Base-by-base conservation (phyloP, 257 asterid species). In the Solanum megistacrolobum region DNA sequence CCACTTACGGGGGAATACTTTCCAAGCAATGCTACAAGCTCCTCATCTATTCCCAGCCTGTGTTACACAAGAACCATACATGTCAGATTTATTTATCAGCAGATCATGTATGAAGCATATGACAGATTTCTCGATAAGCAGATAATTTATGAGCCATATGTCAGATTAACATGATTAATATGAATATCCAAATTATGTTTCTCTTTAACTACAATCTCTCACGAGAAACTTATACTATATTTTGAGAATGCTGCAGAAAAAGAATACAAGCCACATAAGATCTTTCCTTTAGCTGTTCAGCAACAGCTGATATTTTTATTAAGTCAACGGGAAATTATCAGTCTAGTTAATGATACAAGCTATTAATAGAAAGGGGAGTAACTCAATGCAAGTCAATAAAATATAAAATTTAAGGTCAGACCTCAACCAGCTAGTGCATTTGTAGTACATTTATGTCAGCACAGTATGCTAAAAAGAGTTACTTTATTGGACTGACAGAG, bases 1-100 rank as follows among this genome's bases (percentile, higher is more conserved):
- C 52, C 62, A 88, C 98, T 87, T 86, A 96, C 99, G 9, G 95
- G 94, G 0, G 99, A 95, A 88, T 89, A 89, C 88, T 86, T 92
- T 85, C 98, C 98, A 75, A 97, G 98, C 93, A 96, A 91, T 55
- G 95, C 91, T 84, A 97, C 99, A 48, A 97, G 98, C 92, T 95
- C 99, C 90, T 96, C 98, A 86, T 97, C 99, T 38, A 97, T 97
- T 88, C 99, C 99, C 88, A 96, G 92, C 94, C 98, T 96, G 92
- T 79, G 92, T 78, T 21, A 87, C 72, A 39, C 68, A 75, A 88
- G 65, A 73, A 58, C 27, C 83, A 48, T 4, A 27, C 74, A 29
- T 43, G 85, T 29, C 68, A 48, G 10, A 9, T 46, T 46, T 3
- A 16, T 79, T 8, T 1, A 79, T 43, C 8, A 14, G 66, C 62